Evolutionary conservation across 1,284 basidiomycete genomes (phyloP).

Genomic region (Sporisorium reilianum): DNA sequence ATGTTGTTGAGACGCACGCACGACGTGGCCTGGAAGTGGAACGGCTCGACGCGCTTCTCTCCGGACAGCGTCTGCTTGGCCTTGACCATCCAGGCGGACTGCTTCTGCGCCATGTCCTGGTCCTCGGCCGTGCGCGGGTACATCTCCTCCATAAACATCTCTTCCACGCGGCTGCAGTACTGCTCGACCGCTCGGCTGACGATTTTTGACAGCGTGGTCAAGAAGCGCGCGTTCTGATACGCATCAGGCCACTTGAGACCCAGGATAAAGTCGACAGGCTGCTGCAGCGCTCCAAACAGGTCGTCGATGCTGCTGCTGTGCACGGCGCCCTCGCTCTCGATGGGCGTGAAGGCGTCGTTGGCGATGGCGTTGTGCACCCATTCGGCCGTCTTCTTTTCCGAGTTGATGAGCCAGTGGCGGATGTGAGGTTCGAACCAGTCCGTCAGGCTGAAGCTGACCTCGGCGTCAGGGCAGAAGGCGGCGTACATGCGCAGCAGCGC

Average conservation of each 20-base stretch:
- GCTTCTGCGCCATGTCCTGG: conserved; percentile 70
- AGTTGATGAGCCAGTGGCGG: conserved; percentile 87
- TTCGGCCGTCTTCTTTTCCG: conserved; percentile 87
- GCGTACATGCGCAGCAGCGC: conserved; percentile 80
- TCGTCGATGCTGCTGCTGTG: conserved; percentile 97
- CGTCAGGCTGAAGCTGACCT: conserved; percentile 48
- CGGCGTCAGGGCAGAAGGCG: conserved; percentile 80
- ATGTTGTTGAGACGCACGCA: conserved; percentile 99
- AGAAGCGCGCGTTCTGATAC: conserved; percentile 88
- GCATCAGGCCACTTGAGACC: conserved; percentile 92
- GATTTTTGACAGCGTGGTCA: conserved; percentile 81
- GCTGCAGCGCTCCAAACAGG: conserved; percentile 91
- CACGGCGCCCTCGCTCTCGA: conserved; percentile 76
- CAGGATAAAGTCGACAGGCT: conserved; percentile 87
- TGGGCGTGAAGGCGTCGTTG: conserved; percentile 73
- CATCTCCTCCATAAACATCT: conserved; percentile 93
- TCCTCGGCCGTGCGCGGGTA: conserved; percentile 77
- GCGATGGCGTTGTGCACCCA: conserved; percentile 77
- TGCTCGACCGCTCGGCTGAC: conserved; percentile 91
- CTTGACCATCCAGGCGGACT: conserved; percentile 93
- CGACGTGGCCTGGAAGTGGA: conserved; percentile 87
- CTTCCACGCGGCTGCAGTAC: conserved; percentile 88
- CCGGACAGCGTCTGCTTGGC: conserved; percentile 83
- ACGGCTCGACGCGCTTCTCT: conserved; percentile 91
- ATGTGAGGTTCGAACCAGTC: conserved; percentile 89